A percentile compares a stretch with the other conserved stretches of the same genome.
These are phyloP conservation scores for Penicillium egyptiacum DNA, from an alignment of 495 filamentous ascomycete species.

Conservation along the genomic window DNA sequence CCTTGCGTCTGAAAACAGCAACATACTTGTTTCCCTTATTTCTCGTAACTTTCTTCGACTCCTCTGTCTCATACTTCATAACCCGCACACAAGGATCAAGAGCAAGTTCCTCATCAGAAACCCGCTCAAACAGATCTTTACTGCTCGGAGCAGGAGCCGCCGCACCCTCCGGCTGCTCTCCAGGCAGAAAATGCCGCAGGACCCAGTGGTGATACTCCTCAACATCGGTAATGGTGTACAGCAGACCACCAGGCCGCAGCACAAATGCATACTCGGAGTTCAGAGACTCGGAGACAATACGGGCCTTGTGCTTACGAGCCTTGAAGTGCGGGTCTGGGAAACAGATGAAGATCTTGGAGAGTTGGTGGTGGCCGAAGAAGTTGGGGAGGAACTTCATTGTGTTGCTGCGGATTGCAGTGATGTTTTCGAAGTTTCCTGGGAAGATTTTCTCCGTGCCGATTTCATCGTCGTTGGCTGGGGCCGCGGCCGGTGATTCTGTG, in stretches of 20 bases:
- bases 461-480: constrained; percentile 34
- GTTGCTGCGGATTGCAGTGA: constrained; percentile 82
- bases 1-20: constrained; percentile 75
- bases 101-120: constrained; percentile 63
- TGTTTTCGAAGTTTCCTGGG: constrained; percentile 71
- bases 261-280: constrained; percentile 93
- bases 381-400: constrained; percentile 99
- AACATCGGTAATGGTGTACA: constrained; percentile 97
- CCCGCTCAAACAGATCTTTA: constrained; percentile 54
- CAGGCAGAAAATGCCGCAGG: constrained; percentile 70
- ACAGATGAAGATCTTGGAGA: constrained; percentile 91
- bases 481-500: constrained; percentile 1
- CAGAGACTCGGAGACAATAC: constrained; percentile 85
- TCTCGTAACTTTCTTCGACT: constrained; percentile 94
- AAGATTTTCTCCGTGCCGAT: constrained; percentile 27
- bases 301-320: constrained; percentile 90
- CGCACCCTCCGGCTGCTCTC: constrained; percentile 25
- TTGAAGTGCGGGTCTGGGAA: constrained; percentile 99
- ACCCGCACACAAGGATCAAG: constrained; percentile 72
- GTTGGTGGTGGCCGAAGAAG: constrained; percentile 75
- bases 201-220: constrained; percentile 94
- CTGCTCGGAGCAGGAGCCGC: constrained; percentile 44
- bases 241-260: constrained; percentile 73
- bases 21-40: constrained; percentile 88
- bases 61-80: constrained; percentile 88